A percentile compares a stretch with the other conserved stretches of the same genome.
phyloP scores from a whole-genome alignment of 306 rosid species.

The Quercus rubra region DNA sequence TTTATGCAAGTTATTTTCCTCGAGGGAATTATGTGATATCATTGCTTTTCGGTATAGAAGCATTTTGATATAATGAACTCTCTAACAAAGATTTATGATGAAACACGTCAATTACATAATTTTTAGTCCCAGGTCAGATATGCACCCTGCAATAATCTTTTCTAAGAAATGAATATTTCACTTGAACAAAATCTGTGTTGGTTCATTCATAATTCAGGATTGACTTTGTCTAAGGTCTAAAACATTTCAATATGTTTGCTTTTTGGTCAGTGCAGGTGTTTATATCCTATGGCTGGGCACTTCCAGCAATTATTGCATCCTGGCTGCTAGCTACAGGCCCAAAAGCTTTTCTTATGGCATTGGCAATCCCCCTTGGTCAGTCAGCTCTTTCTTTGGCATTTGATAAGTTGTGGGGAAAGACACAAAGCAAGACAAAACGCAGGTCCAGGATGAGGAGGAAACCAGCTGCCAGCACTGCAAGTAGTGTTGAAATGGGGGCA shows the following conservation, averaged over 20 bases:
- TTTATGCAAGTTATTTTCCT: neutral
- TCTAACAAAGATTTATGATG: neutral
- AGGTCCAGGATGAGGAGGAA: conserved; percentile 54
- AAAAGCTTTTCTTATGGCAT: conserved; percentile 91
- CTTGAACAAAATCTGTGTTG: neutral
- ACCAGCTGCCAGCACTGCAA: conserved; percentile 27
- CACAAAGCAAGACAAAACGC: conserved; percentile 50
- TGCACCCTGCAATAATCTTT: neutral
- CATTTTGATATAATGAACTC: neutral
- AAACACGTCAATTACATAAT: neutral
- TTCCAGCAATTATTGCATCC: conserved; percentile 61
- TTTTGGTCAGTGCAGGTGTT: conserved; percentile 60
- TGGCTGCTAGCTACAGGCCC: conserved; percentile 64
- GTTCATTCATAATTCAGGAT: neutral
- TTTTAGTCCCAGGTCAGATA: neutral
- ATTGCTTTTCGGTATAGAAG: conserved; percentile 1
- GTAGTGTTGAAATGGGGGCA: conserved; percentile 25
- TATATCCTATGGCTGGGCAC: conserved; percentile 82
- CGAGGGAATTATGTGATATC: neutral
- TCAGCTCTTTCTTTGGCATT: conserved; percentile 70
- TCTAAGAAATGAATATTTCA: neutral
- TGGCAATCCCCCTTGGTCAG: conserved; percentile 83
- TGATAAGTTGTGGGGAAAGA: conserved; percentile 69
- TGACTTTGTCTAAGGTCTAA: conserved; percentile 7
- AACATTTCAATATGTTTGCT: conserved; percentile 15